phyloP scores from a whole-genome alignment of 2,329 filamentous ascomycete species.

The Chrysoporthe austroafricana region DNA sequence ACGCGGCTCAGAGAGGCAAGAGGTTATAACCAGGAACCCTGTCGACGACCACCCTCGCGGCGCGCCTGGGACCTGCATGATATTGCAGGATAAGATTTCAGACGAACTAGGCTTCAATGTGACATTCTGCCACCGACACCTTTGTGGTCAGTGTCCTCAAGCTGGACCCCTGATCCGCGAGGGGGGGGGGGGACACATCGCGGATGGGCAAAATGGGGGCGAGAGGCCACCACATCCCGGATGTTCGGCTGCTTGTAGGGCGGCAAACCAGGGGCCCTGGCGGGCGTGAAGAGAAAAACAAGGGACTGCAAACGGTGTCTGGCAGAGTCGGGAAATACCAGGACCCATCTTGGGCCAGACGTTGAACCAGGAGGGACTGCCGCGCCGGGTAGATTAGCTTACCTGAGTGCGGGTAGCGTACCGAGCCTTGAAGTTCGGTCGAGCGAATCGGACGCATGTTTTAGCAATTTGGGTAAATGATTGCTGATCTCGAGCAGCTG shows the following conservation, averaged over 20 bases:
- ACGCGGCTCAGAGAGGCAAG: conserved; percentile 10
- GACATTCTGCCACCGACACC: not conserved
- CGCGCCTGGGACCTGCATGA: not conserved
- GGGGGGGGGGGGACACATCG: not conserved
- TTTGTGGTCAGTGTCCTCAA: not conserved
- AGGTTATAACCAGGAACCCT: conserved; percentile 3
- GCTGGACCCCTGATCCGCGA: not conserved
- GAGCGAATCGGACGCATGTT: conserved; percentile 1
- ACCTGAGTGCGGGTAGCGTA: conserved; percentile 13
- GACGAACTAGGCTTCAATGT: conserved; percentile 3
- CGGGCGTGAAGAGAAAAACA: not conserved
- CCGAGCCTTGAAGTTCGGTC: conserved; percentile 8
- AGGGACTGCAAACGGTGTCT: not conserved
- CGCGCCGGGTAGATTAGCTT: not conserved
- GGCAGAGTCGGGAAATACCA: conserved; percentile 12
- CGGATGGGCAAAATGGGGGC: conserved; percentile 15
- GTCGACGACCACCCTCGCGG: not conserved
- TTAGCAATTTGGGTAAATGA: not conserved
- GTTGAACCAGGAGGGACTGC: conserved; percentile 5
- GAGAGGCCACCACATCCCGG: not conserved
- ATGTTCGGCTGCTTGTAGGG: not conserved
- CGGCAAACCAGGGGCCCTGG: not conserved
- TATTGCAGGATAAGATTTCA: conserved; percentile 17
- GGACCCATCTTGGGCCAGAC: conserved; percentile 1
- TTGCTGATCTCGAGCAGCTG: not conserved